Base-by-base conservation (phyloP, 2,329 filamentous ascomycete genomes). In the Colletotrichum incanum region DNA sequence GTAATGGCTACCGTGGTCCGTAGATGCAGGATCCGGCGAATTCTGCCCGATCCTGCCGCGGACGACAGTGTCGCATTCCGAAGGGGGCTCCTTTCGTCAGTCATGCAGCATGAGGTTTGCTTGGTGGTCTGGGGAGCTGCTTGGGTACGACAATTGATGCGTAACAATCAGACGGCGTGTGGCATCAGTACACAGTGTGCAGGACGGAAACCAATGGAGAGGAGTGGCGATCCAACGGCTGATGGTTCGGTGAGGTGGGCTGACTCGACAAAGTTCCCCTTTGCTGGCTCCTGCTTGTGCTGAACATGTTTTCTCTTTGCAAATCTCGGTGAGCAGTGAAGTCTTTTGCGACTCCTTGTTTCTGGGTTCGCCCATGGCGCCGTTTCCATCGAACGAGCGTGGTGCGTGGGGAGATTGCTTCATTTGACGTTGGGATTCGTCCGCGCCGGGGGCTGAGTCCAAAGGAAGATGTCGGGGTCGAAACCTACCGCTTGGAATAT, bases 321-420 rank as follows among this genome's bases (percentile, higher is more conserved):
- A n/a, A 31, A 28, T 9, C 39, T 64, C 65, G 59, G 65, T 72
- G 69, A 64, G 59, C 59, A 58, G 45, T 64, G 43, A 60, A 39
- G 37, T 2, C 37, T 26, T 39, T 55, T 41, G 28, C 14, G n/a
- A 45, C 28, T 39, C 34, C n/a, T 45, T 31, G 16, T 47, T 41
- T 59, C 31, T 50, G 39, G 45, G 18, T 16, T 26, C 7, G 47
- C 7, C 16, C 59, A 28, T 3, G 3, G 14, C 26, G n/a, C 23
- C 31, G 39, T 47, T 37, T 37, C 9, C 54, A 41, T 64, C 65
- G 65, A 69, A 72, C 43, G 59, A 72, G 41, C 37, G 45, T 69
- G 58, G 52, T 68, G 34, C 43, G 65, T 14, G 20, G 23, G 43
- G 65, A 69, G 28, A 59, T 72, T 72, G 52, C 69, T 64, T 69